Percentiles rank a stretch among this genome's conserved stretches.
phyloP scores from a whole-genome alignment of 257 asterid species.

The Jacaranda copaia region DNA sequence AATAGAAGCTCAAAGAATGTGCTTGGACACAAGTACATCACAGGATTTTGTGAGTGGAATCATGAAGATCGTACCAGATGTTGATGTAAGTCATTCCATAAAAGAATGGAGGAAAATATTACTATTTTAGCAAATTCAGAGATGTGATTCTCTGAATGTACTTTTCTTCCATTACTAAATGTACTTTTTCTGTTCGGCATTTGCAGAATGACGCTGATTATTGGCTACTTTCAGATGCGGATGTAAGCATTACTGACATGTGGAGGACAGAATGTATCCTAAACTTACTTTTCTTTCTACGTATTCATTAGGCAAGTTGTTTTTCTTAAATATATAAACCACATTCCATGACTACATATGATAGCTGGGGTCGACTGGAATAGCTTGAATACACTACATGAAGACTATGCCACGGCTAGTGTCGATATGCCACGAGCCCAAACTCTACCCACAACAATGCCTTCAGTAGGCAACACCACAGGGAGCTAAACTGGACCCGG shows the following conservation, averaged over 20 bases:
- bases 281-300: neutral
- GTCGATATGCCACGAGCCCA: conserved; percentile 51
- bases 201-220: conserved; percentile 78
- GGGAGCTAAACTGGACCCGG: conserved; percentile 39
- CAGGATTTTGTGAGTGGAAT: conserved; percentile 81
- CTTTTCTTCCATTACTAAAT: conserved; percentile 6
- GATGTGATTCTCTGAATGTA: no score
- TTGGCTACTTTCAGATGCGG: conserved; percentile 71
- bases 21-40: conserved; percentile 67
- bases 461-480: conserved; percentile 45
- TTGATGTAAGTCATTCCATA: conserved; percentile 69
- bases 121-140: conserved; percentile 8
- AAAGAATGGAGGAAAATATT: neutral
- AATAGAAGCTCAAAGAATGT: conserved; percentile 56
- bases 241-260: conserved; percentile 74
- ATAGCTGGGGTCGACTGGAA: conserved; percentile 59
- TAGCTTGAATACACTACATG: conserved; percentile 46
- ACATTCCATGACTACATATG: conserved; percentile 51
- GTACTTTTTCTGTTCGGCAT: conserved; percentile 21
- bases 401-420: conserved; percentile 42
- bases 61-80: conserved; percentile 86
- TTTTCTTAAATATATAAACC: neutral
- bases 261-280: conserved; percentile 83
- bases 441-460: conserved; percentile 53
- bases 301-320: neutral